Evolutionary conservation across 2,329 filamentous ascomycete genomes (phyloP).

Genomic region (Monosporascus sp.): DNA sequence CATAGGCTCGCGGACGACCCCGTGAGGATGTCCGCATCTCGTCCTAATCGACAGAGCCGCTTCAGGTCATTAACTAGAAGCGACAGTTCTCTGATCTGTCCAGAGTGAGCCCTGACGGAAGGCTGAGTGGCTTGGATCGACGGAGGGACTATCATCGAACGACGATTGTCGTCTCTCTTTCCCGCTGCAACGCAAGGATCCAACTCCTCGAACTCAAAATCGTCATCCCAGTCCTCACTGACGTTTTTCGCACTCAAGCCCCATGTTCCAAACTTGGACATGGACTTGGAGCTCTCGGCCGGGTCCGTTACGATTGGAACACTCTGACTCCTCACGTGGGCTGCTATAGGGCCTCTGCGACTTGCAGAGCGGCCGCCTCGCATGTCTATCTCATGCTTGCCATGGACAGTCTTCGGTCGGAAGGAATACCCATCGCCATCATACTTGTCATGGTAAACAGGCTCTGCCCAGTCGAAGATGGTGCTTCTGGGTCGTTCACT

Average conservation of each 20-base stretch:
- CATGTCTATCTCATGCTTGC: constrained; percentile 66
- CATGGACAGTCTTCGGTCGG: constrained; percentile 69
- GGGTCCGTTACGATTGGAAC: constrained; percentile 67
- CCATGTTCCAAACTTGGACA: constrained; percentile 75
- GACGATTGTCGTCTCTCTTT: constrained; percentile 31
- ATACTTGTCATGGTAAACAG: constrained; percentile 54
- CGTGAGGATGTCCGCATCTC: constrained; percentile 58
- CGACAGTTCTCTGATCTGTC: constrained; percentile 77
- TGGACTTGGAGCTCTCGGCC: constrained; percentile 51
- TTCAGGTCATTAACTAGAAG: constrained; percentile 79
- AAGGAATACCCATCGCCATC: constrained; percentile 53
- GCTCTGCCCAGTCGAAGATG: constrained; percentile 75
- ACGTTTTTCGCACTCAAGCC: constrained; percentile 72
- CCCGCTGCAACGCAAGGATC: constrained; percentile 32
- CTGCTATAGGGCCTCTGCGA: constrained; percentile 62
- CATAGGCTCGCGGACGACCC: constrained; percentile 59
- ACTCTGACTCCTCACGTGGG: constrained; percentile 75
- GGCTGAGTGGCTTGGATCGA: constrained; percentile 77
- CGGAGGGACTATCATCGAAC: constrained; percentile 67
- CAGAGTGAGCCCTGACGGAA: constrained; percentile 76
- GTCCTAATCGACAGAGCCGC: constrained; percentile 65
- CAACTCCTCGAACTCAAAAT: constrained; percentile 66
- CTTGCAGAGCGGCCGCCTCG: constrained; percentile 64
- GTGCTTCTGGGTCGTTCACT: constrained; percentile 58
- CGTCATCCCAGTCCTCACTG: constrained; percentile 85